Evolutionary conservation across 1,139 yeast species (phyloP).

Genomic region (Kurtzmaniella quercitrusa): DNA sequence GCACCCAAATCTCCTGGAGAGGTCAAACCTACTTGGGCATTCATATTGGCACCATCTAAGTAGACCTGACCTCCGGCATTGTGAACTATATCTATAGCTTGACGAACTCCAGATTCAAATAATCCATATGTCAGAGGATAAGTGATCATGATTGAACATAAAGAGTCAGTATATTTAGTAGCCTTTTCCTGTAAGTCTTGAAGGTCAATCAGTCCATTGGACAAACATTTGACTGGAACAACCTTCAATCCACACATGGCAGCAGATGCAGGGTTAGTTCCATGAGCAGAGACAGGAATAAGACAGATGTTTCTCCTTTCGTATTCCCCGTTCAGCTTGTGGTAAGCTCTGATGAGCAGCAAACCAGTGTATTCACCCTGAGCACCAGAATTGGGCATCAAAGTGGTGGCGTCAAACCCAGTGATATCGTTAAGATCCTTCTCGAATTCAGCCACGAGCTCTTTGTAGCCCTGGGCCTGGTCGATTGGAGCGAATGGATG

Average conservation of each 20-base stretch:
- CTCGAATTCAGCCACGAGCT: slow-evolving; percentile 72
- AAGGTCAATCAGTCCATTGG: slow-evolving; percentile 82
- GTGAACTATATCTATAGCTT: slow-evolving; percentile 83
- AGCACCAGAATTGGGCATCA: slow-evolving; percentile 98
- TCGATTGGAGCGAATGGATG: slow-evolving; percentile 91
- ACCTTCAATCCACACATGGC: slow-evolving; percentile 96
- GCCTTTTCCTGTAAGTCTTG: slow-evolving; percentile 74
- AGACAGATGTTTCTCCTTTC: slow-evolving; percentile 77
- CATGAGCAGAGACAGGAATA: slow-evolving; percentile 96
- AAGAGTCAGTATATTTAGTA: slow-evolving; percentile 56
- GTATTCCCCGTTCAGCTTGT: slow-evolving; percentile 64
- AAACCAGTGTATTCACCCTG: slow-evolving; percentile 97
- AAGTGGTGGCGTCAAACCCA: slow-evolving; percentile 88
- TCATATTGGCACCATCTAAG: slow-evolving; percentile 98
- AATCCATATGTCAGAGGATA: slow-evolving; percentile 97
- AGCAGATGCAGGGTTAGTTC: slow-evolving; percentile 98
- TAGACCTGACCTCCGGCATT: slow-evolving; percentile 90
- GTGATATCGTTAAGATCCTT: slow-evolving; percentile 86
- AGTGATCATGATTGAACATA: slow-evolving; percentile 94
- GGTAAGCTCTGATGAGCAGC: slow-evolving; percentile 77
- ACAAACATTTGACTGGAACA: slow-evolving; percentile 82
- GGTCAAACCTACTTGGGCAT: slow-evolving; percentile 96
- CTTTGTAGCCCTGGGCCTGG: slow-evolving; percentile 82
- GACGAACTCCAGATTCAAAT: slow-evolving; percentile 86
- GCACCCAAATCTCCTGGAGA: slow-evolving; percentile 98